phyloP scores from a whole-genome alignment of 2,329 filamentous ascomycete genomes.

The Epichloe uncinata region DNA sequence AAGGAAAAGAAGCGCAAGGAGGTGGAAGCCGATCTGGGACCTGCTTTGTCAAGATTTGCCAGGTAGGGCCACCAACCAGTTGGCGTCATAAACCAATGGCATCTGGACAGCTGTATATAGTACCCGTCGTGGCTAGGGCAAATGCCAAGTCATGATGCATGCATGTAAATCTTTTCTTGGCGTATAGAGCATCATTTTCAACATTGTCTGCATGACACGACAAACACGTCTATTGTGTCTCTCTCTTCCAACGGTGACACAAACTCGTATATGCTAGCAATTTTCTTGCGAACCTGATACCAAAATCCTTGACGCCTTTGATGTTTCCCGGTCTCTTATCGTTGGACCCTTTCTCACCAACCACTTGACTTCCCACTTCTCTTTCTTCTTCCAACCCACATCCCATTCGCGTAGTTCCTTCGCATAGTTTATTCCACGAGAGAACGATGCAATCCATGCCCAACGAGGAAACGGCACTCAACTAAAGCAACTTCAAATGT shows the following conservation, averaged over 20 bases:
- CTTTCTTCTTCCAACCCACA: no score
- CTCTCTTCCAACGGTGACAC: not conserved
- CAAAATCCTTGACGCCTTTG: not conserved
- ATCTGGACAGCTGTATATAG: slow-evolving; percentile 6
- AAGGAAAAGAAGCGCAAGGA: slow-evolving; percentile 49
- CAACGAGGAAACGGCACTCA: slow-evolving; percentile 25
- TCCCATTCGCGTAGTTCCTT: no score
- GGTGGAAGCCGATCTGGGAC: slow-evolving; percentile 62
- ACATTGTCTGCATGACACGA: not conserved
- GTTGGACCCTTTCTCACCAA: not conserved
- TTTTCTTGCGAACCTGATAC: not conserved
- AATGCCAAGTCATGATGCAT: not conserved
- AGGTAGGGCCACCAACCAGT: slow-evolving; percentile 48
- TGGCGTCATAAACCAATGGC: slow-evolving; percentile 16
- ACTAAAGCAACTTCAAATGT: slow-evolving; percentile 64
- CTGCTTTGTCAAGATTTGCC: slow-evolving; percentile 75
- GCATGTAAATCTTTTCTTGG: not conserved
- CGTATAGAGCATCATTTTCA: not conserved
- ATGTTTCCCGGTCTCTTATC: not conserved
- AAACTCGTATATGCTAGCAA: not conserved
- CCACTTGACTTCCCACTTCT: no score
- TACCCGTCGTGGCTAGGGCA: slow-evolving; percentile 6
- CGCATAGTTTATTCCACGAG: no score
- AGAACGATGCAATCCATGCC: no score
- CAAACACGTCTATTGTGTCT: not conserved